phyloP scores from a whole-genome alignment of 805 yeast genomes.

The Sugiyamaella chiloensis region DNA sequence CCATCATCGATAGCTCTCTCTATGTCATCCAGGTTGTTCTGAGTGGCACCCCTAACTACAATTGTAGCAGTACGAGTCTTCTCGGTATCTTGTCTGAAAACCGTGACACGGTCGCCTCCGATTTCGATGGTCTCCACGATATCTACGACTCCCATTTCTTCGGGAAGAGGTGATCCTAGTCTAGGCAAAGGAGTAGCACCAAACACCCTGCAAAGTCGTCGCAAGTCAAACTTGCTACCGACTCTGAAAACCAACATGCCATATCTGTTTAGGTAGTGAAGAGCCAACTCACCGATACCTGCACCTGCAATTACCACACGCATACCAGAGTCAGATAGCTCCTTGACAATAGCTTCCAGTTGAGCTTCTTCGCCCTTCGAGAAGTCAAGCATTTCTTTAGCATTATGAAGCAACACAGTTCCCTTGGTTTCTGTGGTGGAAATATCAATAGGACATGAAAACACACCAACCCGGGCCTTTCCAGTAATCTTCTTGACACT shows the following conservation, averaged over 20 bases:
- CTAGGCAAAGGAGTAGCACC: slow-evolving; percentile 96
- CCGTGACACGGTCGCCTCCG: slow-evolving; percentile 96
- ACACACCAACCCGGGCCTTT: slow-evolving; percentile 84
- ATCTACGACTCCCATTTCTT: slow-evolving; percentile 87
- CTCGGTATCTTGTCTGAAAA: slow-evolving; percentile 70
- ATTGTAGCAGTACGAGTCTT: slow-evolving; percentile 86
- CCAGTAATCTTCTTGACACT: slow-evolving; percentile 59
- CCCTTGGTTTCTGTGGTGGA: slow-evolving; percentile 98
- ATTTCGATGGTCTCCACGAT: slow-evolving; percentile 87
- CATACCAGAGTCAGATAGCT: slow-evolving; percentile 79
- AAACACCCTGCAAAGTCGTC: slow-evolving; percentile 92
- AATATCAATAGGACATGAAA: slow-evolving; percentile 90
- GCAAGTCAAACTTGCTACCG: slow-evolving; percentile 88
- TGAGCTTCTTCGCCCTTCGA: slow-evolving; percentile 95
- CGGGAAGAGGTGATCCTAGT: slow-evolving; percentile 92
- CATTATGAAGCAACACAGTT: slow-evolving; percentile 91
- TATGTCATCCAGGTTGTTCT: slow-evolving; percentile 86
- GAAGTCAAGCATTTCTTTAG: slow-evolving; percentile 94
- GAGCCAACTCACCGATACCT: slow-evolving; percentile 86
- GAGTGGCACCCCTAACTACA: slow-evolving; percentile 94
- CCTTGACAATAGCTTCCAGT: slow-evolving; percentile 79
- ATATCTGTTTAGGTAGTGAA: slow-evolving; percentile 87
- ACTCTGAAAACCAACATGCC: slow-evolving; percentile 82
- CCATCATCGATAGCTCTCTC: slow-evolving; percentile 98
- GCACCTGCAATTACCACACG: slow-evolving; percentile 92